Evolutionary conservation across 495 filamentous ascomycete genomes (phyloP), one percentile per base, ranked within the genome.

Genomic region (Choiromyces venosus): DNA sequence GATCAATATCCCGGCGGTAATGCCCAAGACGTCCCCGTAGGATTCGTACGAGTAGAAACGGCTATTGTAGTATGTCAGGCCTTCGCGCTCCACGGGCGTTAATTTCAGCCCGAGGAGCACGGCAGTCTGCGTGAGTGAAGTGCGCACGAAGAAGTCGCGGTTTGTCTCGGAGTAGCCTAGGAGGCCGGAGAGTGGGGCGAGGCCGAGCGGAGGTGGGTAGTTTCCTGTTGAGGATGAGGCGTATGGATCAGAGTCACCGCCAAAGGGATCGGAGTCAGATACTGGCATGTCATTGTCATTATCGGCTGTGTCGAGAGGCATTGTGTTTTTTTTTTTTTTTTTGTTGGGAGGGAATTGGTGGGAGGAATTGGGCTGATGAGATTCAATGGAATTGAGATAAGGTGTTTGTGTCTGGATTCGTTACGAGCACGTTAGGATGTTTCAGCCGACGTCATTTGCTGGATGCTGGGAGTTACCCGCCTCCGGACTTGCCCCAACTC

Each of bases 1-100:
- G 29, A 80, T 44, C 0, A 70, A 18, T 0, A 64, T 29, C 21
- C 78, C 78, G 19, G 68, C 37, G 0, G 68, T 8, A 33, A 69
- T 72, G 9, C 78, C 78, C 5, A 73, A 19, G 35, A 74, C 8
- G 52, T 73, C 70, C 21, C 77, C 78, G 44, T 74, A 76, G 19
- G 78, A 76, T 37, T 80, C 74, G 52, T 79, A 76, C 0, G 74
- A 40, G 71, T 80, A 80, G 38, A 80, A 79, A 19, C 76, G 42
- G 29, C 65, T 36, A 38, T 77, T 61, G 66, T 80, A 80, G 67
- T 80, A 79, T 29, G 78, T 36, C 40, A 80, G 46, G 0, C 39
- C 74, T 40, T 72, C 39, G 5, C 35, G 35, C 69, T 80, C 78
- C 37, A 25, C 25, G 0, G 66, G 52, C 6, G 78, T 69, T 4